Percentiles rank a stretch among this genome's conserved stretches.
Evolutionary conservation across 2,329 filamentous ascomycete genomes (phyloP).

Genomic region (Pezicula radicicola): DNA sequence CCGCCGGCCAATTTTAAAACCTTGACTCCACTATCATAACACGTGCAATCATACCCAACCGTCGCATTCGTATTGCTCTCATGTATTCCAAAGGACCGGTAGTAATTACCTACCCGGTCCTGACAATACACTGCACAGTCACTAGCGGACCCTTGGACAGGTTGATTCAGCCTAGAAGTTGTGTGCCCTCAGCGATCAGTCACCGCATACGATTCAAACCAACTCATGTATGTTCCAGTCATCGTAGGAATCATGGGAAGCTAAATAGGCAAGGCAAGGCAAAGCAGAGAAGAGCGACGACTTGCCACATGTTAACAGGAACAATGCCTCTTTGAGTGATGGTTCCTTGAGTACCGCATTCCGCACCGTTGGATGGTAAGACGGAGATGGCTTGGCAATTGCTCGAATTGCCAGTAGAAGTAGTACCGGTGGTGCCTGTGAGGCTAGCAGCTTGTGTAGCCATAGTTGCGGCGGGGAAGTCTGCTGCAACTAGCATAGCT

Average conservation of each 20-base stretch:
- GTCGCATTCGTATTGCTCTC: not conserved
- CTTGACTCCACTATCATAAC: not conserved
- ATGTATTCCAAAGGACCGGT: not conserved
- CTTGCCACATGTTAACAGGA: not conserved
- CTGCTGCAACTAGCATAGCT: not conserved
- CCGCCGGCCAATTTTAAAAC: not conserved
- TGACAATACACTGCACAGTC: conserved; percentile 1
- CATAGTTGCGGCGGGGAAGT: not conserved
- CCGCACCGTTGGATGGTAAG: not conserved
- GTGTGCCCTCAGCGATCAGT: not conserved
- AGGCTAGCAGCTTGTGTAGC: not conserved
- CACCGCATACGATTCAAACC: too few species aligned
- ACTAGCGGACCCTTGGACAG: not conserved
- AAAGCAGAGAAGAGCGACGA: not conserved
- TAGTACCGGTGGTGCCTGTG: not conserved
- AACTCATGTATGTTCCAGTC: too few species aligned
- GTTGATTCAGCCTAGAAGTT: not conserved
- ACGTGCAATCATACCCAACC: not conserved
- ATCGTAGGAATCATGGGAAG: too few species aligned
- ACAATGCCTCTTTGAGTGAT: not conserved
- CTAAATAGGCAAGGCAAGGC: too few species aligned
- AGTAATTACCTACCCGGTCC: not conserved
- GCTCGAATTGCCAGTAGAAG: not conserved
- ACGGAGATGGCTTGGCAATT: not conserved
- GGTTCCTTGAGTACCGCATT: not conserved